Evolutionary conservation across 2,329 filamentous ascomycete species (phyloP).

Genomic region (Fusarium protoensiforme): DNA sequence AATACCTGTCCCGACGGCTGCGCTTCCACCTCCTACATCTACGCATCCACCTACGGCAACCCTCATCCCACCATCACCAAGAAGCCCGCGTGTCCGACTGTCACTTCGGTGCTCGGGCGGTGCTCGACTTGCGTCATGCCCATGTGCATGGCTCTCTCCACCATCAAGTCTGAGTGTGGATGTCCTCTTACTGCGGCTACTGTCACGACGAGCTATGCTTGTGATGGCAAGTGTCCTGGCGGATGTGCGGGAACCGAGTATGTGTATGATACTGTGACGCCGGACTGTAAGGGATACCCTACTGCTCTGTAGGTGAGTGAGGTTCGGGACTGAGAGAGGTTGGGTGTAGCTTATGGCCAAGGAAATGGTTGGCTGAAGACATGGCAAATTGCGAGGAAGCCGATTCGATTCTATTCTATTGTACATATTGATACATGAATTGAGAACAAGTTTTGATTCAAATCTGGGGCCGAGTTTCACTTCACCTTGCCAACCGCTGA

Average conservation of each 20-base stretch:
- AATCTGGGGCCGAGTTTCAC: not conserved
- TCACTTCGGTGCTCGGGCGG: conserved; percentile 44
- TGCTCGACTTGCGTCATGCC: conserved; percentile 49
- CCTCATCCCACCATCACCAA: conserved; percentile 10
- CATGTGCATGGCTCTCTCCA: conserved; percentile 44
- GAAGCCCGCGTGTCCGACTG: conserved; percentile 46
- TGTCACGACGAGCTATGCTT: conserved; percentile 42
- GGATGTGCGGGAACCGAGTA: conserved; percentile 47
- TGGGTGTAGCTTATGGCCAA: not conserved
- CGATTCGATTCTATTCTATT: not conserved
- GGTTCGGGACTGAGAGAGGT: not conserved
- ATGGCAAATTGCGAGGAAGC: not conserved
- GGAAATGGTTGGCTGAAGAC: not conserved
- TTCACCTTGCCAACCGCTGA: not conserved
- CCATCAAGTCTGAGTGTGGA: conserved; percentile 47
- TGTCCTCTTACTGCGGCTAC: conserved; percentile 47
- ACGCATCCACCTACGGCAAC: conserved; percentile 26
- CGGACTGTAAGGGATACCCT: conserved; percentile 22
- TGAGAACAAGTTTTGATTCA: not conserved
- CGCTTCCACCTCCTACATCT: conserved; percentile 36
- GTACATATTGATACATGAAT: not conserved
- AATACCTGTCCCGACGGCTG: conserved; percentile 39
- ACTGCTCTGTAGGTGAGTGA: not conserved
- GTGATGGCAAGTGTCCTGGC: conserved; percentile 34
- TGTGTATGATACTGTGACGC: conserved; percentile 36